Evolutionary conservation across 768 basidiomycete species (phyloP), one percentile per base, ranked within the genome.

Genomic region (Termitomyces sp.): DNA sequence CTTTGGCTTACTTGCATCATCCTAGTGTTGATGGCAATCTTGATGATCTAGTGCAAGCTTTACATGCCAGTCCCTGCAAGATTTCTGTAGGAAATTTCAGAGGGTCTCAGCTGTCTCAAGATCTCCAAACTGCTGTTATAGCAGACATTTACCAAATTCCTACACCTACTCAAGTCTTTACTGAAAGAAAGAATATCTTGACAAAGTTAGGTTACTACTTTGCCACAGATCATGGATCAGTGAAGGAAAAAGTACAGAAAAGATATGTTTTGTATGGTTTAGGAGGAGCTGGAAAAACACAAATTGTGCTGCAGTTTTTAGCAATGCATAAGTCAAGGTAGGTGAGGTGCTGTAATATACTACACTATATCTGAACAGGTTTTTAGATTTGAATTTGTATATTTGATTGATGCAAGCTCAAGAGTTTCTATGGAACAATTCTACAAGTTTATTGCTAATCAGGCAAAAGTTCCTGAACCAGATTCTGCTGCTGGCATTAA

Each of bases 181-280:
- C 47, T 15, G 56, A 34, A 38, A 57, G 56, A 38, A 17, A 47
- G 15, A 34, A 57, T 57, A 48, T 57, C 25, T 10, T 57, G 17
- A n/a, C 25, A 25, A 25, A 25, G 25, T 25, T 25, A 25, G 25
- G 25, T 25, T 25, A 25, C 25, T 25, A 25, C 25, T 25, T 25
- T 25, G 25, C 25, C 25, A 25, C 25, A 25, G 25, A 25, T 25
- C 25, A 25, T 25, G 25, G 25, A 25, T 25, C 25, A 25, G 25
- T 25, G 25, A 25, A 25, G 25, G 25, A 25, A 25, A 25, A 25
- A 25, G 25, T 25, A 25, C 1, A 25, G 25, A 25, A 25, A 25
- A 25, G 25, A 25, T 25, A 25, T 25, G 25, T 25, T 25, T 25
- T 25, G 25, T 25, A 25, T 25, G 25, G 25, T 25, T 25, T 25